Conservation (phyloP, 1,139 yeast genomes). For the Eremothecium gossypii region DNA sequence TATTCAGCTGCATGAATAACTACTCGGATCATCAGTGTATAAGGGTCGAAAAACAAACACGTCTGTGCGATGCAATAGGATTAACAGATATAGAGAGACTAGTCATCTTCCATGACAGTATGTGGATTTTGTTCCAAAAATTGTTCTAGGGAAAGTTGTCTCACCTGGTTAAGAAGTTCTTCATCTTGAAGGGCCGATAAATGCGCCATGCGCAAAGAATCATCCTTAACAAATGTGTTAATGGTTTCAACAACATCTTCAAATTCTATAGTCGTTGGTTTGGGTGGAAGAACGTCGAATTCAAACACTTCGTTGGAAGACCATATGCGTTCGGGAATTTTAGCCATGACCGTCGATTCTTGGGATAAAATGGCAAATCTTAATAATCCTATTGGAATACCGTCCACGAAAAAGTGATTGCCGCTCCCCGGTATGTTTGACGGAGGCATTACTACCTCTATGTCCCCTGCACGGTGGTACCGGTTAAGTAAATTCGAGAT, state of each 20-base stretch:
- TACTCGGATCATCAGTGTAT: too few relatives aligned
- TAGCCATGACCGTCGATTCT: conserved; percentile 61
- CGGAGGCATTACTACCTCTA: conserved; percentile 8
- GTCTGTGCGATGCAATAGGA: too few relatives aligned
- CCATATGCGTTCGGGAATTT: conserved; percentile 57
- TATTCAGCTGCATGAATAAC: neutral
- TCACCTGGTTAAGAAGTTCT: conserved; percentile 23
- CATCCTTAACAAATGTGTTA: conserved; percentile 34
- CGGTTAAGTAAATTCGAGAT: neutral
- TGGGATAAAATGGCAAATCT: conserved; percentile 63
- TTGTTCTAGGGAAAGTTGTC: conserved; percentile 27
- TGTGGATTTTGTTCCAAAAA: conserved; percentile 17
- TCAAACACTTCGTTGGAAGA: conserved; percentile 52
- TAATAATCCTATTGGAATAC: conserved; percentile 49
- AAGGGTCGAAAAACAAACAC: too few relatives aligned
- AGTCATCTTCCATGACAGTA: neutral
- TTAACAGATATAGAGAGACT: neutral
- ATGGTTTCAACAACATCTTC: conserved; percentile 31
- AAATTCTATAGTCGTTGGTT: conserved; percentile 27
- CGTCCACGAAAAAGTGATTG: conserved; percentile 22
- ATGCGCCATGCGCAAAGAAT: conserved; percentile 22
- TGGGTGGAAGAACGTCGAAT: conserved; percentile 64
- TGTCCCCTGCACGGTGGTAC: conserved; percentile 9
- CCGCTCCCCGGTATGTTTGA: conserved; percentile 9
- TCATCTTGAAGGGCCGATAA: conserved; percentile 26